These are phyloP conservation scores for Exobasidium rhododendri DNA, from an alignment of 1,284 basidiomycete genomes.

Conservation along the genomic window DNA sequence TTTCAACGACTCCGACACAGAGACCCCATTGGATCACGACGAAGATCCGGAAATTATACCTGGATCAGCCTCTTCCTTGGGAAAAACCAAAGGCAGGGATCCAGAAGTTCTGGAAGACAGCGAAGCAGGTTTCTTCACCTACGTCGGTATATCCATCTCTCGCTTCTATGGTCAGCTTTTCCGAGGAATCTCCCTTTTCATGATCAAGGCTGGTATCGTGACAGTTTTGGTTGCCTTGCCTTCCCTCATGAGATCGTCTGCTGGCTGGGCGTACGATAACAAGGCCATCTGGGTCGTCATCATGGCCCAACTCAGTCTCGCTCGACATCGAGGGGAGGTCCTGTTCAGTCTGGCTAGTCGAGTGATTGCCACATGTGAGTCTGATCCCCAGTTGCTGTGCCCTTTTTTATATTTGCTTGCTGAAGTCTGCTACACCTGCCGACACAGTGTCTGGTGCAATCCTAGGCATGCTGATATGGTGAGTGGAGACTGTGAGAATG, in stretches of 20 bases:
- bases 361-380: constrained; percentile 31
- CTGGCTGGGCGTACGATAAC: constrained; percentile 46
- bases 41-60: constrained; percentile 20
- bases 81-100: constrained; percentile 62
- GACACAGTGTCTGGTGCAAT: constrained; percentile 56
- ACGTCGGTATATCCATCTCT: constrained; percentile 33
- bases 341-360: constrained; percentile 40
- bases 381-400: not conserved
- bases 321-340: constrained; percentile 46
- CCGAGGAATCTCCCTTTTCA: constrained; percentile 61
- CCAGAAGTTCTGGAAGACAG: constrained; percentile 70
- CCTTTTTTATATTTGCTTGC: not conserved
- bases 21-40: constrained; percentile 20
- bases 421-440: not conserved
- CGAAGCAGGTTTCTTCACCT: constrained; percentile 15
- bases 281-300: constrained; percentile 49
- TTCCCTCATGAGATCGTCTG: constrained; percentile 31
- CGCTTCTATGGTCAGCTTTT: not conserved
- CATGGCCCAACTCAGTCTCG: constrained; percentile 50
- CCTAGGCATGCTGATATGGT: constrained; percentile 69
- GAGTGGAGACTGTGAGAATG: too few species aligned
- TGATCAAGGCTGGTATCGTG: constrained; percentile 72
- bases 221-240: constrained; percentile 58
- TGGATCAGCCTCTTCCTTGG: constrained; percentile 51
- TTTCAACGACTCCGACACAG: not conserved